Percentiles rank a stretch among this genome's conserved stretches.
Conservation (phyloP, 306 rosid genomes). For the Dryas drummondii region DNA sequence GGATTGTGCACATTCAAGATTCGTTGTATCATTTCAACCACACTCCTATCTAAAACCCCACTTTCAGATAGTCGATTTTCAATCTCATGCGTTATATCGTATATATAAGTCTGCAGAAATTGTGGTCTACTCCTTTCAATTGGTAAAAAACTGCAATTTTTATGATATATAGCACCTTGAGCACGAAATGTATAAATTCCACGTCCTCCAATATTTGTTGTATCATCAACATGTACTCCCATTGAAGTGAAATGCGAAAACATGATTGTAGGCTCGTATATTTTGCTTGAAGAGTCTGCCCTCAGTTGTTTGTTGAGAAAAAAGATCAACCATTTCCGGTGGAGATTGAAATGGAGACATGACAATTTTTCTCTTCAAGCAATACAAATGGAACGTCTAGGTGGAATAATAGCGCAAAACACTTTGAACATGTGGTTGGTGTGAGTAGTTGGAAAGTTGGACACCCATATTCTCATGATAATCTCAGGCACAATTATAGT, state of each 20-base stretch:
- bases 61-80: background rate
- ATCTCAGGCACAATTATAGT: background rate
- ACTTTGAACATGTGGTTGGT: background rate
- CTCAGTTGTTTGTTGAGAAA: background rate
- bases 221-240: background rate
- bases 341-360: background rate
- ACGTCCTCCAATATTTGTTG: background rate
- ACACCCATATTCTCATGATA: background rate
- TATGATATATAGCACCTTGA: conserved; percentile 14
- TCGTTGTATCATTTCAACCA: background rate
- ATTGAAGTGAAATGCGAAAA: conserved; percentile 4
- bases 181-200: background rate
- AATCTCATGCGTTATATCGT: background rate
- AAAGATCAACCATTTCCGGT: background rate
- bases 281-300: background rate
- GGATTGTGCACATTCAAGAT: background rate
- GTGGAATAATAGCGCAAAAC: background rate
- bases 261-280: background rate
- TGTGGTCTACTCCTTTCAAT: background rate
- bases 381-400: background rate
- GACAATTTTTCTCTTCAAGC: background rate
- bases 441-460: background rate
- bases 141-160: background rate
- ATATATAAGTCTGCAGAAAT: background rate
- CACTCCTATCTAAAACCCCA: background rate